Conservation (phyloP, 108 stramenopile genomes). For the Phaeodactylum tricornutum region DNA sequence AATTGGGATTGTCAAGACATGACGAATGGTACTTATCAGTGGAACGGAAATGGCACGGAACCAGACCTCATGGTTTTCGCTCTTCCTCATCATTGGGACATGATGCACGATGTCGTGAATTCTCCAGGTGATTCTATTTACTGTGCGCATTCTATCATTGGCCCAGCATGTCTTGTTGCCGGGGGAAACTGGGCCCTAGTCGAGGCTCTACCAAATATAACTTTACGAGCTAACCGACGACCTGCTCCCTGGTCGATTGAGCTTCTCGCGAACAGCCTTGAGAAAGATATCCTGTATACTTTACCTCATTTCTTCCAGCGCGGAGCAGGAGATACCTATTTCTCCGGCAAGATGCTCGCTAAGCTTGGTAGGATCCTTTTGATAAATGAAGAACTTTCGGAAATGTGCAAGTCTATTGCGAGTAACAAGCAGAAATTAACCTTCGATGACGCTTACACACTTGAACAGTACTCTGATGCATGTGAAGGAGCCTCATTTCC, state of each 20-base stretch:
- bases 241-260: slow-evolving; percentile 31
- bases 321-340: slow-evolving; percentile 95
- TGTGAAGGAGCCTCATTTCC: slow-evolving; percentile 43
- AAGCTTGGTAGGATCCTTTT: slow-evolving; percentile 80
- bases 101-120: slow-evolving; percentile 10
- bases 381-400: slow-evolving; percentile 66
- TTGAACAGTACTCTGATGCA: slow-evolving; percentile 13
- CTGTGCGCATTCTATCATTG: slow-evolving; percentile 26
- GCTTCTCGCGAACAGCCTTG: slow-evolving; percentile 31
- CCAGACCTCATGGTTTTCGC: slow-evolving; percentile 59
- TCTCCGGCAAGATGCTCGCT: slow-evolving; percentile 89
- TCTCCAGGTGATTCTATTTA: background rate
- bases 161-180: slow-evolving; percentile 26
- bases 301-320: slow-evolving; percentile 63
- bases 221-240: slow-evolving; percentile 53
- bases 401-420: slow-evolving; percentile 27
- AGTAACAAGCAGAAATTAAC: background rate
- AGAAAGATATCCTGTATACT: slow-evolving; percentile 41
- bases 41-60: too few relatives aligned
- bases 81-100: slow-evolving; percentile 61
- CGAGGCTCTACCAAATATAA: slow-evolving; percentile 28
- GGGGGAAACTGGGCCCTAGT: slow-evolving; percentile 24
- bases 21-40: background rate
- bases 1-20: slow-evolving; percentile 50
- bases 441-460: too few relatives aligned